Base-by-base conservation (phyloP, 2,329 filamentous ascomycete genomes). In the Sclerotiophoma versabilis region DNA sequence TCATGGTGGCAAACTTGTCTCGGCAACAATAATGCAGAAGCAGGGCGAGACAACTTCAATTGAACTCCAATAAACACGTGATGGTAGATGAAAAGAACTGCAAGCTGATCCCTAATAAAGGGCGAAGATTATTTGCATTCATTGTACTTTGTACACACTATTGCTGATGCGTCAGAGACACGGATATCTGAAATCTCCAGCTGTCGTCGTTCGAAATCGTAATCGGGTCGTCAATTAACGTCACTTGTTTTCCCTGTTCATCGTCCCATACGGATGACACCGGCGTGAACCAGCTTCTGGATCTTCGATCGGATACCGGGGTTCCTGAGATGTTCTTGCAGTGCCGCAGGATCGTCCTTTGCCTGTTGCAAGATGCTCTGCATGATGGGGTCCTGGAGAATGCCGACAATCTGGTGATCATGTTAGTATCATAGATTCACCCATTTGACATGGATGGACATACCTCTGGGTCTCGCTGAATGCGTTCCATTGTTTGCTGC, bases 281-380 rank as follows among this genome's bases (percentile, higher is more conserved):
- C 93, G 36, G 93, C 93, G 49, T 92, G 92, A 63, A 96, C 88
- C 68, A 98, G 81, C 80, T 97, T 97, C 82, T 97, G 92, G 62
- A 99, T 90, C 84, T 97, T 96, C 68, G 85, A 85, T 56, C 87
- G 84, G 65, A 99, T 90, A 54, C 83, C 84, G 0, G 92, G 85
- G 81, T 98, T 99, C 81, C 88, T 91, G 91, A 99, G 96, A 78
- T 99, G 96, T 76, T 99, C 93, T 74, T 96, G 89, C 59, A 99
- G 85, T 38, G 95, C 95, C 42, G 89, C 89, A 15, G 95, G 95
- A 70, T 99, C 91, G 49, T 86, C 87, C 83, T 98, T 96, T 38
- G 95, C 95, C 80, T 99, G 95, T 76, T 98, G 93, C 51, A 98
- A 85, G 64, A 97, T 97, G 63, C 89, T 90, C 80, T 99, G 92